These are phyloP conservation scores for Fusarium camptoceras DNA, from an alignment of 2,329 filamentous ascomycete genomes.

Conservation along the genomic window DNA sequence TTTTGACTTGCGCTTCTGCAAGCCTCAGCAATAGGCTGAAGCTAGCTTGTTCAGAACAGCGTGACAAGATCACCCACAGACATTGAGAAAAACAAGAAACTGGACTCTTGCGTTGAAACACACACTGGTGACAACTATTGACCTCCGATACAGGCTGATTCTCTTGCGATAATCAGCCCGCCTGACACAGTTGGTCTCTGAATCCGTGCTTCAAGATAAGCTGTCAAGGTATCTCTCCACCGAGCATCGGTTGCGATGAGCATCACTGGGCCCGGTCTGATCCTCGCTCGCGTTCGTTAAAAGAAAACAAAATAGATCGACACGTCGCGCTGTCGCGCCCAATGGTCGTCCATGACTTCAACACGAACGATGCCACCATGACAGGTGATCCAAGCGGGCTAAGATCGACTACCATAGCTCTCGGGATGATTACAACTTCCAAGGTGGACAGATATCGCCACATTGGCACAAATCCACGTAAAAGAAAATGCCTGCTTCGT, in stretches of 20 bases:
- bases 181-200: conserved; percentile 18
- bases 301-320: conserved; percentile 43
- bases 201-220: conserved; percentile 21
- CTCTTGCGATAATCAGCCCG: conserved; percentile 8
- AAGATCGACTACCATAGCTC: conserved; percentile 41
- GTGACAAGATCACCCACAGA: conserved; percentile 12
- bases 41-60: conserved; percentile 19
- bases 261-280: conserved; percentile 7
- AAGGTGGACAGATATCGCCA: conserved; percentile 39
- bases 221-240: conserved; percentile 14
- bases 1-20: conserved; percentile 26
- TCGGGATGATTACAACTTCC: conserved; percentile 17
- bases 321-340: conserved; percentile 20
- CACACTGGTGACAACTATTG: conserved; percentile 1
- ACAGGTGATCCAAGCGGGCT: conserved; percentile 35
- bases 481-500: conserved; percentile 17
- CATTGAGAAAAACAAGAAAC: neutral
- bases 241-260: conserved; percentile 22
- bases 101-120: conserved; percentile 5
- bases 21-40: conserved; percentile 25
- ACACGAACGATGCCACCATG: conserved; percentile 29
- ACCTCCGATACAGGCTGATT: conserved; percentile 12
- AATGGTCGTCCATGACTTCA: conserved; percentile 33
- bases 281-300: conserved; percentile 9
- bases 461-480: conserved; percentile 39